These are phyloP conservation scores for Prunus yedoensis DNA, from an alignment of 331 rosid species.

Conservation along the genomic window DNA sequence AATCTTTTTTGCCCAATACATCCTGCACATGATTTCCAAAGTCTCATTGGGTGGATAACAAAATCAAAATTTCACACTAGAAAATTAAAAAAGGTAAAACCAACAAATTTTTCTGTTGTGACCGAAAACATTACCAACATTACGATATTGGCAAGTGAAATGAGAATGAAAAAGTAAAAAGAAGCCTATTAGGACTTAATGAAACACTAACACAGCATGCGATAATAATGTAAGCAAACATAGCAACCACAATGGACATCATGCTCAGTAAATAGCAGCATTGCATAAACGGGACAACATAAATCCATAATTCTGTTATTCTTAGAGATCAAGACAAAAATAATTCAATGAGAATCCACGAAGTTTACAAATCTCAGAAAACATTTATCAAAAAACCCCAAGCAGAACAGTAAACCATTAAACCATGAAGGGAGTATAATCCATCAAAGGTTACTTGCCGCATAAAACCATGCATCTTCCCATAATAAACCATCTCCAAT, in stretches of 20 bases:
- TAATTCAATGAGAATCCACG: not conserved
- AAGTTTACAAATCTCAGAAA: not conserved
- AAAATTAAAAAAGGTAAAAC: not conserved
- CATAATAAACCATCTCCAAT: slow-evolving; percentile 81
- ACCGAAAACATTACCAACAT: not conserved
- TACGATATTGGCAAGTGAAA: not conserved
- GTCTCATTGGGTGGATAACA: slow-evolving; percentile 2
- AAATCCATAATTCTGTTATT: not conserved
- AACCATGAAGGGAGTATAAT: not conserved
- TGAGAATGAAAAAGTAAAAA: not conserved
- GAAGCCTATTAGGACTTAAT: not conserved
- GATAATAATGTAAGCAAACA: not conserved
- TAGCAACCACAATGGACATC: not conserved
- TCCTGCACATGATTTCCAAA: slow-evolving; percentile 42
- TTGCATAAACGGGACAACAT: not conserved
- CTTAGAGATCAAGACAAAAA: not conserved
- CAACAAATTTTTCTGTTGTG: not conserved
- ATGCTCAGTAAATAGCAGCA: not conserved
- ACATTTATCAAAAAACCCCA: not conserved
- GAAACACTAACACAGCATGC: not conserved
- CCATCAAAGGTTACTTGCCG: slow-evolving; percentile 49
- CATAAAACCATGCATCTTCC: slow-evolving; percentile 99
- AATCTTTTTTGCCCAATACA: slow-evolving; percentile 97
- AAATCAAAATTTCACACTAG: not conserved
- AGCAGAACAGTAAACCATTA: not conserved